A percentile compares a stretch with the other conserved stretches of the same genome.
Conservation (phyloP, 2,329 filamentous ascomycete genomes). For the Nannizzia gypsea region DNA sequence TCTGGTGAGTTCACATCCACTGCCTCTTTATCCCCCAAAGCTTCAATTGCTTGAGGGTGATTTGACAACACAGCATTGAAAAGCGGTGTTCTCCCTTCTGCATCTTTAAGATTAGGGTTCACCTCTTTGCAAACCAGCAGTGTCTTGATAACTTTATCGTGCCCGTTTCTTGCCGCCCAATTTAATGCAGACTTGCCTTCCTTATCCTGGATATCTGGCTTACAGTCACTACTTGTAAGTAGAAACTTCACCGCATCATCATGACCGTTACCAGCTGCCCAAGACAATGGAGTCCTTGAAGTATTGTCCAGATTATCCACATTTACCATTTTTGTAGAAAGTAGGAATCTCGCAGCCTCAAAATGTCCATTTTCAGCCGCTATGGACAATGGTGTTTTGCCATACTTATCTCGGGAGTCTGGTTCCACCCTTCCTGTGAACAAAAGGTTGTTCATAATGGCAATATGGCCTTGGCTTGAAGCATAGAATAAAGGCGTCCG, state of each 20-base stretch:
- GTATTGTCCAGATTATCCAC: background rate
- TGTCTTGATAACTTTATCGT: too few species aligned
- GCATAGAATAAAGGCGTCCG: background rate
- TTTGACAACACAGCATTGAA: too few species aligned
- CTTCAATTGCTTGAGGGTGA: conserved; percentile 5
- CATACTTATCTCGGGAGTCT: background rate
- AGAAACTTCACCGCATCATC: background rate
- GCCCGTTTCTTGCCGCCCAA: background rate
- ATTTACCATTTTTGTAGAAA: background rate
- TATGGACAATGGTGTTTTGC: background rate
- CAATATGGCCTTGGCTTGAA: background rate
- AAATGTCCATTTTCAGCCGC: background rate
- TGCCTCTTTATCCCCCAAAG: background rate
- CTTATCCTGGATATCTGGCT: too few species aligned
- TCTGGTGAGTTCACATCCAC: background rate
- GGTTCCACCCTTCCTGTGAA: background rate
- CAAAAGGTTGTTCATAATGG: background rate
- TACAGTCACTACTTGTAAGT: background rate
- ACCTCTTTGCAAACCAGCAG: too few species aligned
- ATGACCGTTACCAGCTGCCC: background rate
- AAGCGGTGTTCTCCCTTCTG: too few species aligned
- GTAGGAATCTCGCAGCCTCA: background rate
- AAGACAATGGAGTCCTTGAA: background rate
- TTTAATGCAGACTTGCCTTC: background rate
- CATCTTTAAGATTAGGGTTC: too few species aligned